Evolutionary conservation across 1,284 basidiomycete species (phyloP).

Genomic region (Phenoliferia sp.): DNA sequence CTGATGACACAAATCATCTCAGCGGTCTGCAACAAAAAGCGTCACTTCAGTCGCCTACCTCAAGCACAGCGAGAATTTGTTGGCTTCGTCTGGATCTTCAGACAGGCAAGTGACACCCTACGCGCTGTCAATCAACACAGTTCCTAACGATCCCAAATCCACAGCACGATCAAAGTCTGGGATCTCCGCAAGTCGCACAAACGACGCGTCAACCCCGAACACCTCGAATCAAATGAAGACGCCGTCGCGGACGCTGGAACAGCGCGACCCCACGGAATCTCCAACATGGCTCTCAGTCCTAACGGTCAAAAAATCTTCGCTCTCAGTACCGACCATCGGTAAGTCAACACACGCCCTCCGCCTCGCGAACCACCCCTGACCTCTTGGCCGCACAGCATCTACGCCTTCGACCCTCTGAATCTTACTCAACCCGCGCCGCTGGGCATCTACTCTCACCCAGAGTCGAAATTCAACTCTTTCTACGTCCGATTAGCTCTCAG

Average conservation of each 20-base stretch:
- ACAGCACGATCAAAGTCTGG: conserved; percentile 36
- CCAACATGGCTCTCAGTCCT: conserved; percentile 32
- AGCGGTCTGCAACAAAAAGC: conserved; percentile 28
- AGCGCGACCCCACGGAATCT: conserved; percentile 32
- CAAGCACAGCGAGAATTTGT: conserved; percentile 30
- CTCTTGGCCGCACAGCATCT: conserved; percentile 25
- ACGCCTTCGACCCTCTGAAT: conserved; percentile 27
- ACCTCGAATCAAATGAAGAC: conserved; percentile 30
- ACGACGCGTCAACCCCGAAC: conserved; percentile 35
- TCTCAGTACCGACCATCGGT: conserved; percentile 31
- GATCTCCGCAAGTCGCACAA: conserved; percentile 35
- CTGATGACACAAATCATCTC: background rate
- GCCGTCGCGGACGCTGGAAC: conserved; percentile 8
- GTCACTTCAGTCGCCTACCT: conserved; percentile 34
- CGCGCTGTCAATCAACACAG: background rate
- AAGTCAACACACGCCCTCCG: background rate
- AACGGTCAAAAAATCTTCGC: conserved; percentile 33
- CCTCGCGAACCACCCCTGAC: background rate
- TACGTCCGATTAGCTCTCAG: conserved; percentile 35
- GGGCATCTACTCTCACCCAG: conserved; percentile 17
- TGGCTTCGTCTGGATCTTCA: conserved; percentile 35
- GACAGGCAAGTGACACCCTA: conserved; percentile 22
- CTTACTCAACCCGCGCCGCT: conserved; percentile 28
- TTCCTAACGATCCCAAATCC: background rate
- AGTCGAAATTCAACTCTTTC: conserved; percentile 20